phyloP scores from a whole-genome alignment of 768 basidiomycete genomes.

The Suillus decipiens region DNA sequence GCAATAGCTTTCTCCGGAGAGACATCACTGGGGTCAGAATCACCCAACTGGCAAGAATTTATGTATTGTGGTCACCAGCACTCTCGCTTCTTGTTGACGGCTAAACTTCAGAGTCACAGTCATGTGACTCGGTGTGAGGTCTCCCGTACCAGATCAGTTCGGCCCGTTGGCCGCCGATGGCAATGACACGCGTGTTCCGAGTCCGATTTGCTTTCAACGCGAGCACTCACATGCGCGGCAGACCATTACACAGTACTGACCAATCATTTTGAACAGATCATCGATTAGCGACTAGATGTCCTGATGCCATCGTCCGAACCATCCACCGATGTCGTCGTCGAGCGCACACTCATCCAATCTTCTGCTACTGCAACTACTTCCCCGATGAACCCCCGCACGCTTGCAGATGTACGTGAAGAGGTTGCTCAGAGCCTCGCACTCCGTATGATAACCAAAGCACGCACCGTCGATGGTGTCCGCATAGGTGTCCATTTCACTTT shows the following conservation, averaged over 20 bases:
- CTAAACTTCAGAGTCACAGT: neutral
- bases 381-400: constrained; percentile 39
- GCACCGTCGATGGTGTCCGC: constrained; percentile 52
- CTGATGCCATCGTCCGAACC: constrained; percentile 26
- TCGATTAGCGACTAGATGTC: neutral
- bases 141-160: neutral
- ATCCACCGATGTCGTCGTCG: constrained; percentile 21
- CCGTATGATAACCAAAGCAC: constrained; percentile 51
- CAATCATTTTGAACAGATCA: neutral
- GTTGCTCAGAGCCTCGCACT: constrained; percentile 60
- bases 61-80: neutral
- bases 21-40: neutral
- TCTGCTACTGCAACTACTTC: constrained; percentile 14
- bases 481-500: constrained; percentile 64
- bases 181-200: too few relatives aligned
- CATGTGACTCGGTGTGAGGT: neutral
- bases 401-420: constrained; percentile 62
- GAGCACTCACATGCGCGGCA: neutral
- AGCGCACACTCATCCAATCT: constrained; percentile 3
- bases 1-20: neutral
- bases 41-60: neutral
- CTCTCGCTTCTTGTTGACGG: neutral
- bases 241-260: neutral
- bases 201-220: neutral
- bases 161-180: neutral